Base-by-base conservation (phyloP, 306 rosid species). In the Vigna nakashimae region DNA sequence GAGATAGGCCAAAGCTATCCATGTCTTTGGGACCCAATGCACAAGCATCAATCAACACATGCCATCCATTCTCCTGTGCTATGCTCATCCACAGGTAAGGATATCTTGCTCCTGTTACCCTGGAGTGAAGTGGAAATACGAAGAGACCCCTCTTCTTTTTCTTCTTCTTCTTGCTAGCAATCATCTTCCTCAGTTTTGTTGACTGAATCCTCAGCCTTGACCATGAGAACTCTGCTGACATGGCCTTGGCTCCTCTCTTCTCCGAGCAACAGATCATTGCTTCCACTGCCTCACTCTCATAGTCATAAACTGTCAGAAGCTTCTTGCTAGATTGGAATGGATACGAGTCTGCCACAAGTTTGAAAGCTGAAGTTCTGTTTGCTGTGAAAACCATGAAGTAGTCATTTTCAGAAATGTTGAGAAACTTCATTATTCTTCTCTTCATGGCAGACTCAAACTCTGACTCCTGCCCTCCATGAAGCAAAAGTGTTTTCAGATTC, bases 61-160 rank as follows among this genome's bases (percentile, higher is more conserved):
- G 96, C 98, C 99, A 95, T 38, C 92, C 91, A 73, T 95, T 91
- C 48, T 95, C 99, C 78, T 92, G 98, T 6, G 99, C 99, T 65
- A 86, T 77, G 64, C 87, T 91, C 91, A 95, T 92, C 99, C 99
- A 95, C 12, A 89, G 74, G 51, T 92, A 92, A 46, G 98, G 97
- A 80, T 95, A 92, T 34, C 98, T 87, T 1, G 98, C 90, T 82
- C 99, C 99, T 13, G 99, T 95, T 58, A 95, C 85, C 71, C 99
- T 91, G 3, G 99, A 95, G 85, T 95, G 96, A 76, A 92, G 80
- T 0, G 99, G 99, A 42, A 92, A 91, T 17, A 95, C 97, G 76
- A 95, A 95, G 32, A 95, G 92, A 3, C 99, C 99, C 62, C 77
- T 90, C 52, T 90, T 88, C 67, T 83, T 87, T 78, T 88, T 91